A percentile compares a stretch with the other conserved stretches of the same genome.
Conservation (phyloP, 495 filamentous ascomycete genomes). For the Amniculicola lignicola region DNA sequence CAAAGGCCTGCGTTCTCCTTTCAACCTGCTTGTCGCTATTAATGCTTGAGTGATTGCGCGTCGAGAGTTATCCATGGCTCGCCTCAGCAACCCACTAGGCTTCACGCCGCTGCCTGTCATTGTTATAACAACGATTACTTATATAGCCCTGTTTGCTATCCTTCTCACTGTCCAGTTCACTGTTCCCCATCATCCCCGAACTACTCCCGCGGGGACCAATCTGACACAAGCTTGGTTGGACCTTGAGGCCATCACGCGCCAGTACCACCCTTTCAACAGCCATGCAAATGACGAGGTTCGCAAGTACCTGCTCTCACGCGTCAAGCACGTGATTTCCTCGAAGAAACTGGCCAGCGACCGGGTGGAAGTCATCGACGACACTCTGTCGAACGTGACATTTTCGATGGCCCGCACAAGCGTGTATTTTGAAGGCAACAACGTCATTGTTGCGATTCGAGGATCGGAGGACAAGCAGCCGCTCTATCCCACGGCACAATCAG, state of each 20-base stretch:
- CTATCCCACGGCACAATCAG: neutral
- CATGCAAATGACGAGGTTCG: constrained; percentile 75
- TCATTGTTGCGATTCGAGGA: constrained; percentile 86
- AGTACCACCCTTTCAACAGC: constrained; percentile 87
- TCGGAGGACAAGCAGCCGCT: constrained; percentile 59
- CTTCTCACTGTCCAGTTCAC: constrained; percentile 71
- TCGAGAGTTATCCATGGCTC: constrained; percentile 25
- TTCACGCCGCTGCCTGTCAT: constrained; percentile 52
- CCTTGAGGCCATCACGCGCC: constrained; percentile 66
- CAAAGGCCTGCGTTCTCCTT: neutral
- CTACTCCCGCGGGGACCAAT: constrained; percentile 61
- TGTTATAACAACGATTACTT: constrained; percentile 39
- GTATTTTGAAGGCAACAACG: constrained; percentile 91
- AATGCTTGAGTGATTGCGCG: constrained; percentile 14
- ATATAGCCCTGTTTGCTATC: constrained; percentile 41
- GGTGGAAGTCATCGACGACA: constrained; percentile 49
- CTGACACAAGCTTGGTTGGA: constrained; percentile 84
- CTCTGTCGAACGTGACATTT: constrained; percentile 72
- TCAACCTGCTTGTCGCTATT: neutral
- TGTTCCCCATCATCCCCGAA: constrained; percentile 66
- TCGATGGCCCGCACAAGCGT: constrained; percentile 50
- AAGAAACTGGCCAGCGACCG: constrained; percentile 46
- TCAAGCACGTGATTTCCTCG: constrained; percentile 62
- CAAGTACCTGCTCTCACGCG: constrained; percentile 68
- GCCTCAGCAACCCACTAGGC: constrained; percentile 52